Percentiles rank a stretch among this genome's conserved stretches.
Conservation (phyloP, 2,329 filamentous ascomycete species). For the Cladosporium sp. region DNA sequence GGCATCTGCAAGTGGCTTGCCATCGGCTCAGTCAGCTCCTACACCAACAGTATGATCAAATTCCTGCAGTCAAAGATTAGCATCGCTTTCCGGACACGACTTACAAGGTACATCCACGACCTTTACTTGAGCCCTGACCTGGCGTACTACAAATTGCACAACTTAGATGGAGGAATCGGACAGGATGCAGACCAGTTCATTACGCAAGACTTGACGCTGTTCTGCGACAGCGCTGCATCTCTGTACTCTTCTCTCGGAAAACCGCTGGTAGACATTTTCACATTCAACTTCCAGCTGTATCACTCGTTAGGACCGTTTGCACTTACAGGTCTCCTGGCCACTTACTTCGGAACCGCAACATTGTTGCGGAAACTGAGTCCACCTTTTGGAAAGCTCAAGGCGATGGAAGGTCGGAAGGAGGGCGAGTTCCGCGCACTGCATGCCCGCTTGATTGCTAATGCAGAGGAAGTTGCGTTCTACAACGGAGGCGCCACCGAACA, state of each 20-base stretch:
- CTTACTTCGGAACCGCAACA: conserved; percentile 91
- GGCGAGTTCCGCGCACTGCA: conserved; percentile 92
- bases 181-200: conserved; percentile 95
- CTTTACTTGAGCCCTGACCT: conserved; percentile 91
- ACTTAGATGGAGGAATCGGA: conserved; percentile 87
- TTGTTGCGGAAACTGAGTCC: conserved; percentile 84
- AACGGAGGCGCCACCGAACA: conserved; percentile 94
- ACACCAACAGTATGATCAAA: conserved; percentile 99
- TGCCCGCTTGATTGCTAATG: conserved; percentile 88
- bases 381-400: conserved; percentile 94
- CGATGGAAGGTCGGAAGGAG: conserved; percentile 90
- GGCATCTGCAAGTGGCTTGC: conserved; percentile 94
- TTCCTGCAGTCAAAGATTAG: conserved; percentile 97
- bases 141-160: conserved; percentile 93
- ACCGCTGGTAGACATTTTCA: conserved; percentile 90
- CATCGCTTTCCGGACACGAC: conserved; percentile 90
- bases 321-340: conserved; percentile 77
- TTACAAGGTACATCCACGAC: conserved; percentile 96
- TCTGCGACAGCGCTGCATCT: conserved; percentile 87
- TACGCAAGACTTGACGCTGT: conserved; percentile 91
- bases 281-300: conserved; percentile 98
- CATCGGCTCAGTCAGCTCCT: conserved; percentile 86
- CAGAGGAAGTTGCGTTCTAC: conserved; percentile 97
- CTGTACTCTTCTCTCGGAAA: conserved; percentile 97
- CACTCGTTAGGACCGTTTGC: conserved; percentile 85